Evolutionary conservation across 805 yeast species (phyloP).

Genomic region (Lipomyces starkeyi): DNA sequence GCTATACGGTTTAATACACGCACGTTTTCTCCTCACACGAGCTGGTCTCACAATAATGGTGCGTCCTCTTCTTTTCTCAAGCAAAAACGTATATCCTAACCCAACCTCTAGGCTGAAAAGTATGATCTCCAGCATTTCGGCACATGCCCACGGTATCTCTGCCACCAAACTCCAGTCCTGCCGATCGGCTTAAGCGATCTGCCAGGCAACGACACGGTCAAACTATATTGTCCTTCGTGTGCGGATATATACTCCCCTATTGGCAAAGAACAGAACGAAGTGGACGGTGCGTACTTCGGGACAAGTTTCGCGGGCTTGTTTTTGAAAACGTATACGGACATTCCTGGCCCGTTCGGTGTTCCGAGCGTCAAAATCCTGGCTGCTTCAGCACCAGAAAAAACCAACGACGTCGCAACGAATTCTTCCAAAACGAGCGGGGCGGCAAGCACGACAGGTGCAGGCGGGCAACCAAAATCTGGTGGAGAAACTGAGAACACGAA

Average conservation of each 20-base stretch:
- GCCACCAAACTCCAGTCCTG: constrained; percentile 86
- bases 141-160: constrained; percentile 83
- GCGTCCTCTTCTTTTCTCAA: background rate
- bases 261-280: constrained; percentile 80
- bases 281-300: constrained; percentile 97
- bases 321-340: constrained; percentile 88
- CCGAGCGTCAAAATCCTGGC: constrained; percentile 66
- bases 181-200: constrained; percentile 92
- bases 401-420: constrained; percentile 35
- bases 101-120: constrained; percentile 69
- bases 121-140: constrained; percentile 91
- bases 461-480: background rate
- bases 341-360: constrained; percentile 44
- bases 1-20: constrained; percentile 92
- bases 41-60: constrained; percentile 77
- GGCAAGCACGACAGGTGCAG: background rate
- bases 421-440: background rate
- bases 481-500: constrained; percentile 6
- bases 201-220: constrained; percentile 89
- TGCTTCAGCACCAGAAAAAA: constrained; percentile 57
- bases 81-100: constrained; percentile 46
- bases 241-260: constrained; percentile 88
- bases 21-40: constrained; percentile 84
- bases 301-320: constrained; percentile 94
- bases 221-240: constrained; percentile 94